Conservation (phyloP, 257 asterid species). For the Petrea volubilis region DNA sequence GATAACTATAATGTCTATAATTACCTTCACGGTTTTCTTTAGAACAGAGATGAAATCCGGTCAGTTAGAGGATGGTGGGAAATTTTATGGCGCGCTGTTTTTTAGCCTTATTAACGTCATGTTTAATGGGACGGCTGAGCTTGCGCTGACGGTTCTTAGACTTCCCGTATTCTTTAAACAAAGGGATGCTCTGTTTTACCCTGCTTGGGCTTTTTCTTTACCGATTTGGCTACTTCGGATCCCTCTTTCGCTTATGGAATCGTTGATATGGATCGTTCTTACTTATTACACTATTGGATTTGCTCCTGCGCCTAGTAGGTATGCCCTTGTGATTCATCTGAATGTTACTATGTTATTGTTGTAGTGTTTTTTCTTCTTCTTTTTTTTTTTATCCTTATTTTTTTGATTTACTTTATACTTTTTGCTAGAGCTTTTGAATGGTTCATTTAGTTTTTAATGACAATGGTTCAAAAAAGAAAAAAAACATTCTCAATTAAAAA, state of each 20-base stretch:
- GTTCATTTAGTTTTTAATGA: too few species aligned
- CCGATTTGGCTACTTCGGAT: conserved; percentile 88
- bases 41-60: conserved; percentile 85
- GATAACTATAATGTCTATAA: conserved; percentile 84
- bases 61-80: conserved; percentile 64
- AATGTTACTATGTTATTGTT: neutral
- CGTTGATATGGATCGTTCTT: conserved; percentile 79
- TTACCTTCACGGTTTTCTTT: conserved; percentile 86
- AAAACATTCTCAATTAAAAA: too few species aligned
- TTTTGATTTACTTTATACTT: too few species aligned
- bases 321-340: conserved; percentile 22
- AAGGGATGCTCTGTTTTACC: conserved; percentile 81
- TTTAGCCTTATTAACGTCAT: conserved; percentile 82
- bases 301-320: conserved; percentile 86
- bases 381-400: too few species aligned
- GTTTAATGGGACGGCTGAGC: conserved; percentile 92
- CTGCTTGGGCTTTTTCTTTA: conserved; percentile 95
- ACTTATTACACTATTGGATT: conserved; percentile 95
- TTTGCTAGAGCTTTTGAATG: too few species aligned
- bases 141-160: conserved; percentile 67
- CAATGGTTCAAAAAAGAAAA: too few species aligned
- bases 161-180: conserved; percentile 94
- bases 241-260: conserved; percentile 85
- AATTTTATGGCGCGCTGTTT: conserved; percentile 83
- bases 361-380: too few species aligned